Percentiles rank a stretch among this genome's conserved stretches.
phyloP scores from a whole-genome alignment of 225 moss, liverwort and hornwort species.

The Antitrichia curtipendula region DNA sequence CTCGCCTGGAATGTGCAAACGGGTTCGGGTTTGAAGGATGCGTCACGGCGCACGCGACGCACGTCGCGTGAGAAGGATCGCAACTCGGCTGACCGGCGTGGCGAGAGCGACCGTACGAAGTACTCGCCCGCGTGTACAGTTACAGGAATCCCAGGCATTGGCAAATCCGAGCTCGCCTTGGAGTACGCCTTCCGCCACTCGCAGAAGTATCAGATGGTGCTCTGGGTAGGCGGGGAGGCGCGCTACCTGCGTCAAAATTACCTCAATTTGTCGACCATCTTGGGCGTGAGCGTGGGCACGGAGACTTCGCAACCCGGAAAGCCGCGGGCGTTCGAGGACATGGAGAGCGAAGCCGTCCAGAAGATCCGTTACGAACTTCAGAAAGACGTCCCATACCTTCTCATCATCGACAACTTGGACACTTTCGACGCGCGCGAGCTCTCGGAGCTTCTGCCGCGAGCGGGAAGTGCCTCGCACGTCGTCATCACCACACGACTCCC shows the following conservation, averaged over 20 bases:
- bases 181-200: slow-evolving; percentile 41
- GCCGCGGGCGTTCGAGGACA: neutral
- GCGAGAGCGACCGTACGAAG: neutral
- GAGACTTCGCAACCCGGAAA: neutral
- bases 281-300: slow-evolving; percentile 28
- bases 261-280: slow-evolving; percentile 11
- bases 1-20: neutral
- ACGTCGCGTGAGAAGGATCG: slow-evolving; percentile 1
- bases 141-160: slow-evolving; percentile 40
- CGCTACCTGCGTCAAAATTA: slow-evolving; percentile 47
- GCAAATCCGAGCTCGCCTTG: slow-evolving; percentile 48
- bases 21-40: neutral
- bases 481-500: slow-evolving; percentile 49
- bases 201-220: slow-evolving; percentile 32
- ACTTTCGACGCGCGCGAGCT: slow-evolving; percentile 29
- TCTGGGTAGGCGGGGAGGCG: slow-evolving; percentile 44
- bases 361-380: slow-evolving; percentile 27
- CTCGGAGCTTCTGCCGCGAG: slow-evolving; percentile 24
- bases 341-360: slow-evolving; percentile 27
- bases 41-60: neutral
- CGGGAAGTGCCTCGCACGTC: slow-evolving; percentile 31
- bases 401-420: slow-evolving; percentile 51
- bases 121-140: slow-evolving; percentile 23
- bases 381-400: slow-evolving; percentile 40
- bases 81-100: neutral